These are phyloP conservation scores for Perkinsus marinus DNA, from an alignment of 169 alveolate species.

Conservation along the genomic window DNA sequence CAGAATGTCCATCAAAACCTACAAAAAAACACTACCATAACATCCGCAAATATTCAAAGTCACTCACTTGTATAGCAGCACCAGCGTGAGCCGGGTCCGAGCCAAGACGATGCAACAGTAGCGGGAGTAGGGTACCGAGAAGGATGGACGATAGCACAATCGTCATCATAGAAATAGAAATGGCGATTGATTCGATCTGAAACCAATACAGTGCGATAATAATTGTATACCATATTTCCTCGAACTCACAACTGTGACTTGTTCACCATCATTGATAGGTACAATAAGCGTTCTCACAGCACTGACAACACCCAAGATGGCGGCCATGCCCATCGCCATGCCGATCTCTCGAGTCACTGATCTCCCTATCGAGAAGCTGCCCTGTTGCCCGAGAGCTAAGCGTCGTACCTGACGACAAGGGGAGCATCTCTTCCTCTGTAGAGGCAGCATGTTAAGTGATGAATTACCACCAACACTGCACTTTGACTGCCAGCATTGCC, in stretches of 20 bases:
- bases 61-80: not conserved
- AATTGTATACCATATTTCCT: not conserved
- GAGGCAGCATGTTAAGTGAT: no score
- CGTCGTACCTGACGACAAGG: not conserved
- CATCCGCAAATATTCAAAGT: not conserved
- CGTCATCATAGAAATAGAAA: not conserved
- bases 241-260: not conserved
- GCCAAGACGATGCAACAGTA: not conserved
- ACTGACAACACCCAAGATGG: not conserved
- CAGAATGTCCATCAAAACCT: not conserved
- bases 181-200: not conserved
- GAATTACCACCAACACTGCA: not conserved
- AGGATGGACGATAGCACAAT: not conserved
- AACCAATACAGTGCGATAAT: not conserved
- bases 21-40: no score
- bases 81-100: not conserved
- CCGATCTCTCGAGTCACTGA: not conserved
- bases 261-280: not conserved
- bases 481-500: conserved; percentile 4
- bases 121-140: not conserved
- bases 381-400: not conserved
- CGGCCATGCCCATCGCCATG: not conserved
- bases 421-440: no score
- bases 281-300: not conserved
- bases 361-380: not conserved